Conservation (phyloP, 352 stramenopile genomes). For the Labyrinthula sp. region DNA sequence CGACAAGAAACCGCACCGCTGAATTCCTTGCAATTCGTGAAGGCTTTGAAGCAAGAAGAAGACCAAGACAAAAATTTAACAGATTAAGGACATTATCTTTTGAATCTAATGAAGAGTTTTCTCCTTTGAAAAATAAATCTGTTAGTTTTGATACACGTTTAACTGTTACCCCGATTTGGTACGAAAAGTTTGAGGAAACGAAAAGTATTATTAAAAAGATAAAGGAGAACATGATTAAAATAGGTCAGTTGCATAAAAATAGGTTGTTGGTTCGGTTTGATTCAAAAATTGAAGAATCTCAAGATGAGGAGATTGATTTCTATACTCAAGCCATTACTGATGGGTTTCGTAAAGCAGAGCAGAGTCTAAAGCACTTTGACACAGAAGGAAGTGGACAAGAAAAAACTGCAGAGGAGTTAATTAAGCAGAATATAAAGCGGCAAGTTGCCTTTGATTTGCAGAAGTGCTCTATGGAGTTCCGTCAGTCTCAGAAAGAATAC, state of each 20-base stretch:
- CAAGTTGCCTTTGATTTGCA: slow-evolving; percentile 78
- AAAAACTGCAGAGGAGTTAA: slow-evolving; percentile 20
- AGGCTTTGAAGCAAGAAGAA: slow-evolving; percentile 17
- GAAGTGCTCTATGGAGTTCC: slow-evolving; percentile 77
- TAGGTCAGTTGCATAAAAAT: slow-evolving; percentile 28
- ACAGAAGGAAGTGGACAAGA: slow-evolving; percentile 4
- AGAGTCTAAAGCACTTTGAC: slow-evolving; percentile 30
- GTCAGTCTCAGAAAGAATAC: slow-evolving; percentile 93
- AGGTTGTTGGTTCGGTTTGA: slow-evolving; percentile 31
- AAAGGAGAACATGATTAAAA: slow-evolving; percentile 26
- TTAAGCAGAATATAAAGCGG: slow-evolving; percentile 44
- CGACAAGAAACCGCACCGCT: slow-evolving; percentile 20
- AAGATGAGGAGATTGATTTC: slow-evolving; percentile 30
- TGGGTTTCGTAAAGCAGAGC: slow-evolving; percentile 22
- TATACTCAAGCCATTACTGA: slow-evolving; percentile 28
- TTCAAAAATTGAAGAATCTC: slow-evolving; percentile 18
- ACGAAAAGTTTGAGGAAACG: slow-evolving; percentile 23
- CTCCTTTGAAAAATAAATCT: neutral
- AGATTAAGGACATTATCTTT: no score
- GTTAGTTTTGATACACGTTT: slow-evolving; percentile 8
- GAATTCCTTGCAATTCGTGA: slow-evolving; percentile 26
- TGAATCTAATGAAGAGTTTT: no score
- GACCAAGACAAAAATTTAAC: no score
- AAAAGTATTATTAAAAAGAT: slow-evolving; percentile 26
- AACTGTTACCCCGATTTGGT: slow-evolving; percentile 25